Evolutionary conservation across 106 monocot genomes (phyloP), one percentile per base, ranked within the genome.

Genomic region (Alisma plantagoaquatica): DNA sequence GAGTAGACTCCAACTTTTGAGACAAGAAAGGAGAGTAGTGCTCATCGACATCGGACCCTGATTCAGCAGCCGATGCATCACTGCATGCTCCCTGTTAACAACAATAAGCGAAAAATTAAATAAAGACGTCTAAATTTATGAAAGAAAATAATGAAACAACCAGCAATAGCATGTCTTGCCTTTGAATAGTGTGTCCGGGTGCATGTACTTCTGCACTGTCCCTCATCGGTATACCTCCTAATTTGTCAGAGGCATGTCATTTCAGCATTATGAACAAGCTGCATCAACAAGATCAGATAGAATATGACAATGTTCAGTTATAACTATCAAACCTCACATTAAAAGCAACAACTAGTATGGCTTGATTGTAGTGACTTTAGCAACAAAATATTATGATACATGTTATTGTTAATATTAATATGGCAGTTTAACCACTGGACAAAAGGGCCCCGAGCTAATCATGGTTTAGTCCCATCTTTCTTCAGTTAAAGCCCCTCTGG

Each of bases 11-110:
- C 49, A 66, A 11, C 18, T 44, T 46, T 41, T 63, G 70, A 10
- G 62, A 56, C 56, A 61, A 25, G 53, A 61, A 23, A 32, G 82
- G 77, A 70, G 77, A 87, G 56, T 63, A 57, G 43, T 67, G 67
- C 44, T 76, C 73, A 70, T 83, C 79, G 43, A 70, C 41, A 48
- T 83, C 87, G 21, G 78, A 76, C 63, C 78, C 83, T 69, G 82
- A 83, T 64, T 76, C 87, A 49, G 62, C 62, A 31, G 73, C 63
- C 23, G 75, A 56, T 73, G 65, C 71, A 60, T 74, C 74, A 60
- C 70, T 74, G 30, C 41, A 50, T 46, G 58, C 70, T 54, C 62
- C 69, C 74, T 83, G 70, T n/a, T n/a, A n/a, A n/a, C n/a, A n/a
- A 12, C 5, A 63, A 47, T 14, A 47, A 46, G 51, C 19, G 12